Evolutionary conservation across 179 eudicot genomes (phyloP).

Genomic region (Camellia oleifera): DNA sequence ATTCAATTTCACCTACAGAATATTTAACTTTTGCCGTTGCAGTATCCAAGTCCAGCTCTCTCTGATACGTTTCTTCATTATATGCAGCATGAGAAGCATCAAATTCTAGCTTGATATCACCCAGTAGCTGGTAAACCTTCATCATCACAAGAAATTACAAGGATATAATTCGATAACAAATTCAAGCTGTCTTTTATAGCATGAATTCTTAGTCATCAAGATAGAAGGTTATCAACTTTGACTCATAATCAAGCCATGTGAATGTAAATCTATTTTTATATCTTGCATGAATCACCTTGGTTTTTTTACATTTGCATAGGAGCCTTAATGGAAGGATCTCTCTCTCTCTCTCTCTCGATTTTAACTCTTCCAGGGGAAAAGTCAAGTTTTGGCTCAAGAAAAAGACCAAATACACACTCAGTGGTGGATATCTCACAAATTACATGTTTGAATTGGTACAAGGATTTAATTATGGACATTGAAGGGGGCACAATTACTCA

Average conservation of each 20-base stretch:
- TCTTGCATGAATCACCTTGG: no score
- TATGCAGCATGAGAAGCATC: constrained; percentile 45
- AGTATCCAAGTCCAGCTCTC: constrained; percentile 79
- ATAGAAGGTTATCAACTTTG: neutral
- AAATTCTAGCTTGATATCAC: constrained; percentile 74
- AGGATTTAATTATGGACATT: neutral
- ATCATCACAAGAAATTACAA: constrained; percentile 19
- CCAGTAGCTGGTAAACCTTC: constrained; percentile 85
- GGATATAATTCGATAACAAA: neutral
- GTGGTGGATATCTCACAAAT: no score
- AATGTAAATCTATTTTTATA: neutral
- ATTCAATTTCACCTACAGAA: constrained; percentile 51
- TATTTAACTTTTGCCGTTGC: constrained; percentile 64
- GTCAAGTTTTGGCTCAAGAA: no score
- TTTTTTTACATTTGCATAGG: no score
- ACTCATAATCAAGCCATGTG: neutral
- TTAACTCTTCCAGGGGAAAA: no score
- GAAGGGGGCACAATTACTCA: no score
- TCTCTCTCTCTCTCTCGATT: no score
- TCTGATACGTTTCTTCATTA: constrained; percentile 41
- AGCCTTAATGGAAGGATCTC: no score
- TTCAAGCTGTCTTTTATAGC: neutral
- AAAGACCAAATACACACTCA: no score
- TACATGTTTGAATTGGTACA: neutral
- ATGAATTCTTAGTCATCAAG: neutral